A percentile compares a stretch with the other conserved stretches of the same genome.
Evolutionary conservation across 2,329 filamentous ascomycete genomes (phyloP).

Genomic region (Microcyclospora pomicola): DNA sequence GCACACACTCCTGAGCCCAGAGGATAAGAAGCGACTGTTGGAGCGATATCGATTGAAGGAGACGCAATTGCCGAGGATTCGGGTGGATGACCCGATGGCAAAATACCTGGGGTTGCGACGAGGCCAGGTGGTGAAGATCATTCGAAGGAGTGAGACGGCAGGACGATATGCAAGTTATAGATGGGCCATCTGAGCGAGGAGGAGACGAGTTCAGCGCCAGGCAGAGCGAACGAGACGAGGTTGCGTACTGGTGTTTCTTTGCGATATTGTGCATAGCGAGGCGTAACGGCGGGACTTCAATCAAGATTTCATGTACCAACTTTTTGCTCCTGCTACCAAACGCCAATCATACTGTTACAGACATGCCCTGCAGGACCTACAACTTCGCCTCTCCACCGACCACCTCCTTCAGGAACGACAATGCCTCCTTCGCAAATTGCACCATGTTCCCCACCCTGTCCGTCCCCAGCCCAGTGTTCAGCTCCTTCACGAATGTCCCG

Average conservation of each 20-base stretch:
- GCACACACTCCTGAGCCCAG: conserved; percentile 76
- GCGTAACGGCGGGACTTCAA: too few relatives aligned
- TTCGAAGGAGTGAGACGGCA: conserved; percentile 86
- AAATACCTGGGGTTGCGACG: conserved; percentile 80
- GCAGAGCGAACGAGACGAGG: too few relatives aligned
- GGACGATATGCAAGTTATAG: conserved; percentile 94
- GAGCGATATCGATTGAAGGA: conserved; percentile 92
- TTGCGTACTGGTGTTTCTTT: too few relatives aligned
- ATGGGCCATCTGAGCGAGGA: conserved; percentile 36
- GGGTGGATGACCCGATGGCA: conserved; percentile 82
- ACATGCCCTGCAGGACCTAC: conserved; percentile 4
- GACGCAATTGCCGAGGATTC: conserved; percentile 85
- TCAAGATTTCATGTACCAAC: too few relatives aligned
- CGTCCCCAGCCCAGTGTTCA: conserved; percentile 39
- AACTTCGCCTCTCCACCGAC: conserved; percentile 33
- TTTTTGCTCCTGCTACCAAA: too few relatives aligned
- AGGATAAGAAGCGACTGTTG: conserved; percentile 77
- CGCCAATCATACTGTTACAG: too few relatives aligned
- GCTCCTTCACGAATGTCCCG: conserved; percentile 40
- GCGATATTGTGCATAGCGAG: too few relatives aligned
- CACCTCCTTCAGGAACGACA: conserved; percentile 44
- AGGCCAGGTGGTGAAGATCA: conserved; percentile 96
- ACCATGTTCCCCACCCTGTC: conserved; percentile 51
- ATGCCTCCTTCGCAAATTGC: conserved; percentile 43
- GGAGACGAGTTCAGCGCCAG: too few relatives aligned